Evolutionary conservation across 306 rosid genomes (phyloP), one percentile per base, ranked within the genome.

Genomic region (Acacia confusa): DNA sequence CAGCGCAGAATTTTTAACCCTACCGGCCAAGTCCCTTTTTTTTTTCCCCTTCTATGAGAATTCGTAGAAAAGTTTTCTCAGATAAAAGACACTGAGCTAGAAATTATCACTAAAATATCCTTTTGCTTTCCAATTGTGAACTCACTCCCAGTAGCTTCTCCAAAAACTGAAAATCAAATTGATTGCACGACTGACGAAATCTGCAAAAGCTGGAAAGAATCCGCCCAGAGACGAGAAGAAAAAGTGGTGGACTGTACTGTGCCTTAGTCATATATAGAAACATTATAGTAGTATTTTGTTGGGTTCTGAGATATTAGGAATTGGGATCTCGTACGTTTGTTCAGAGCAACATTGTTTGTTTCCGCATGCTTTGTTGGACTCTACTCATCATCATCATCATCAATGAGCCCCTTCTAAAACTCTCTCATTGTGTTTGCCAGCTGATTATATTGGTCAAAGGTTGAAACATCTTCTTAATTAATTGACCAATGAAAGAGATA

Each of bases 291-390:
- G n/a, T n/a, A 15, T 48, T 48, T 48, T 15, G 55, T 48, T 16
- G 55, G 5, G 55, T 48, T 48, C n/a, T 48, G 71, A 76, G 86
- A 80, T 85, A 78, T 55, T 86, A 28, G 79, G 87, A 86, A 78
- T 77, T 85, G 71, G 79, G 70, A 78, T 79, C 82, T 71, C 74
- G 80, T 53, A 83, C 80, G 76, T 88, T 70, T 81, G 82, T 65
- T 80, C 80, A 61, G 80, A 81, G 77, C 90, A 84, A 87, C 85
- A 76, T 74, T 83, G 84, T 83, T 78, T 83, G 81, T 79, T 79
- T 86, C 78, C 81, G 87, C 82, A 87, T 83, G 85, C 41, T 58
- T 34, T 53, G 66, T 44, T 48, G 79, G 65, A 64, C 83, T 87
- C 84, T 17, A 15, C 71, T 17, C 4, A 79, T 60, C 15, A 24